phyloP scores from a whole-genome alignment of 768 basidiomycete genomes.

The Tulasnella sp. region DNA sequence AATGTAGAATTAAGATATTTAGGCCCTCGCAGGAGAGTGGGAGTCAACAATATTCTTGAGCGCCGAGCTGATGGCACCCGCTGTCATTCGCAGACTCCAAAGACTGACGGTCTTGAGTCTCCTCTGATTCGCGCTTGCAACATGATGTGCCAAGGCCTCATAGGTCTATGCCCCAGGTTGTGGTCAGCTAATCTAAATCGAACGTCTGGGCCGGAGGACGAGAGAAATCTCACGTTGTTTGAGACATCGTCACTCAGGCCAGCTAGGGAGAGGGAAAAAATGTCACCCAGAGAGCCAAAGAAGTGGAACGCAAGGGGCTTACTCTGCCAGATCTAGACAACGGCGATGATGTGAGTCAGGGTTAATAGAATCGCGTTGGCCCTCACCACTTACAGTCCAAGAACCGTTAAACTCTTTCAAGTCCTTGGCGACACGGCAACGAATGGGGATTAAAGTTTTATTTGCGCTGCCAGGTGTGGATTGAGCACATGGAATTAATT shows the following conservation, averaged over 20 bases:
- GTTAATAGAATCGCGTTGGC: not conserved
- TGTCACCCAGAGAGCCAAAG: constrained; percentile 2
- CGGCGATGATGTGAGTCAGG: constrained; percentile 16
- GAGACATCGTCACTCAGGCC: constrained; percentile 89
- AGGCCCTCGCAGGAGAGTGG: not conserved
- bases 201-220: constrained; percentile 9
- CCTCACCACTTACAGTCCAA: constrained; percentile 65
- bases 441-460: constrained; percentile 87
- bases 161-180: constrained; percentile 43
- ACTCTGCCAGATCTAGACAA: constrained; percentile 83
- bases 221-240: constrained; percentile 43
- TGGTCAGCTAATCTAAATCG: not conserved
- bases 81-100: constrained; percentile 93
- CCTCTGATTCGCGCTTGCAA: constrained; percentile 78
- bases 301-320: constrained; percentile 13
- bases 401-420: constrained; percentile 86
- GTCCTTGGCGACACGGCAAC: constrained; percentile 75
- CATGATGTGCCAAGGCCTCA: constrained; percentile 90
- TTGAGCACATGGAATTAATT: not conserved
- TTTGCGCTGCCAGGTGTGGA: constrained; percentile 52
- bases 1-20: not conserved
- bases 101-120: constrained; percentile 82
- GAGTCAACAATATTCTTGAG: constrained; percentile 59
- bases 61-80: constrained; percentile 70
- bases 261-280: constrained; percentile 35